Conservation (phyloP, 495 filamentous ascomycete species). For the Hypoxylon fragiforme region DNA sequence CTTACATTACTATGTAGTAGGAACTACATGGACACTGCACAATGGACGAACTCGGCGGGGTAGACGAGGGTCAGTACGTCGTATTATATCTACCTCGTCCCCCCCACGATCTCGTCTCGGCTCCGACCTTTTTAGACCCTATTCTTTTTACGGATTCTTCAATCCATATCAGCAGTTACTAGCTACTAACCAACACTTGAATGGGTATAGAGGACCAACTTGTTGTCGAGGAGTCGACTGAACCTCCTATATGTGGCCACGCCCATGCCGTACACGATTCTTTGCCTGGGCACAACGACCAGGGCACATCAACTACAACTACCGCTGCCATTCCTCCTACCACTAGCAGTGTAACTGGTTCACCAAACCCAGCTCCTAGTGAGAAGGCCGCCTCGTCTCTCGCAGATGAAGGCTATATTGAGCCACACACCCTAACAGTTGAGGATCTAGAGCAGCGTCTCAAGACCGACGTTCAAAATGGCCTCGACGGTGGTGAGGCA, state of each 20-base stretch:
- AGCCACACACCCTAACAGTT: slow-evolving; percentile 33
- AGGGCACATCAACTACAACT: slow-evolving; percentile 15
- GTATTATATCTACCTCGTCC: slow-evolving; percentile 30
- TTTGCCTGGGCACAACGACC: slow-evolving; percentile 18
- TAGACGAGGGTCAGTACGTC: slow-evolving; percentile 17
- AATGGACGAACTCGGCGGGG: slow-evolving; percentile 19
- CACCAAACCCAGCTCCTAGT: neutral
- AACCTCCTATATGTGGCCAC: slow-evolving; percentile 54
- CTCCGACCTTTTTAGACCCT: slow-evolving; percentile 5
- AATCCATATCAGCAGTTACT: slow-evolving; percentile 3
- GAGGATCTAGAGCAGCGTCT: slow-evolving; percentile 28
- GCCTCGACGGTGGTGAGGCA: slow-evolving; percentile 46
- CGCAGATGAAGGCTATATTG: slow-evolving; percentile 10
- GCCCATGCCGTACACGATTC: slow-evolving; percentile 36
- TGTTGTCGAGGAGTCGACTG: slow-evolving; percentile 54
- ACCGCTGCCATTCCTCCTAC: too few relatives aligned
- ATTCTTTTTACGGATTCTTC: slow-evolving; percentile 6
- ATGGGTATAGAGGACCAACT: slow-evolving; percentile 53
- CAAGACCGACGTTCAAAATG: slow-evolving; percentile 39
- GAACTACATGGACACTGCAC: slow-evolving; percentile 16
- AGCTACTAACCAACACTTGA: slow-evolving; percentile 38
- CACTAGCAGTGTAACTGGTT: neutral
- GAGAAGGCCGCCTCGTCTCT: slow-evolving; percentile 11
- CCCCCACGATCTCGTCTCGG: slow-evolving; percentile 20
- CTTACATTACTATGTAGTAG: too few relatives aligned